Percentiles rank a stretch among this genome's conserved stretches.
These are phyloP conservation scores for Brassica nigra DNA, from an alignment of 345 rosid genomes.

Conservation along the genomic window DNA sequence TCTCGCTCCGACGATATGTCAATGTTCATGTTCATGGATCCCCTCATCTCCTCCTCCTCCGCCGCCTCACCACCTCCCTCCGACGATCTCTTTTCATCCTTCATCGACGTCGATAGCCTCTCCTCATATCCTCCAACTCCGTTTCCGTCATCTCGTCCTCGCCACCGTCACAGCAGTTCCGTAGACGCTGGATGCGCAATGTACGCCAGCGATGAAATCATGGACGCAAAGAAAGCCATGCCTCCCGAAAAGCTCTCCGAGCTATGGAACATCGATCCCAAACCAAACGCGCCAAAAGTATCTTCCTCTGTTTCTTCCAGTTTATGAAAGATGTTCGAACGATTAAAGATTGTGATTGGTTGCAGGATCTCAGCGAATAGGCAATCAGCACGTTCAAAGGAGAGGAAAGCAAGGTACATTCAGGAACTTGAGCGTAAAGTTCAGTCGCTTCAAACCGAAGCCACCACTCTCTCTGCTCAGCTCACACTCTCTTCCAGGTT, in stretches of 20 bases:
- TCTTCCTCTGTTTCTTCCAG: background rate
- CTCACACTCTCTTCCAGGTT: no score
- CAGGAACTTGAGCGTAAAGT: conserved; percentile 82
- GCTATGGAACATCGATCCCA: conserved; percentile 74
- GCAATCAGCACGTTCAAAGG: conserved; percentile 76
- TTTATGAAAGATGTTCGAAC: no score
- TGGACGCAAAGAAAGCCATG: conserved; percentile 77
- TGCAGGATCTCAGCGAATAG: conserved; percentile 78
- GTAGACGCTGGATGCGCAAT: conserved; percentile 56
- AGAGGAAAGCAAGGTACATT: conserved; percentile 81
- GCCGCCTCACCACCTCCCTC: conserved; percentile 44
- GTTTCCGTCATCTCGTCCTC: conserved; percentile 42
- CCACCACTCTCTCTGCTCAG: conserved; percentile 78
- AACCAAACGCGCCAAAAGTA: conserved; percentile 73
- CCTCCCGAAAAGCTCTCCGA: conserved; percentile 71
- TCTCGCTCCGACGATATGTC: conserved; percentile 62
- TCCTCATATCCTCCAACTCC: conserved; percentile 7
- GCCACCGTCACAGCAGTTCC: conserved; percentile 64
- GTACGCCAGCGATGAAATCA: conserved; percentile 44
- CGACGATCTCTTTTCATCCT: conserved; percentile 67
- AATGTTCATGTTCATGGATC: conserved; percentile 56
- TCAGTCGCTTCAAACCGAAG: conserved; percentile 80
- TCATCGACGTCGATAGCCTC: conserved; percentile 56
- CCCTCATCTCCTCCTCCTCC: conserved; percentile 32
- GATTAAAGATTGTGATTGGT: no score